Evolutionary conservation across 179 eudicot genomes (phyloP).

Genomic region (Silene noctiflora): DNA sequence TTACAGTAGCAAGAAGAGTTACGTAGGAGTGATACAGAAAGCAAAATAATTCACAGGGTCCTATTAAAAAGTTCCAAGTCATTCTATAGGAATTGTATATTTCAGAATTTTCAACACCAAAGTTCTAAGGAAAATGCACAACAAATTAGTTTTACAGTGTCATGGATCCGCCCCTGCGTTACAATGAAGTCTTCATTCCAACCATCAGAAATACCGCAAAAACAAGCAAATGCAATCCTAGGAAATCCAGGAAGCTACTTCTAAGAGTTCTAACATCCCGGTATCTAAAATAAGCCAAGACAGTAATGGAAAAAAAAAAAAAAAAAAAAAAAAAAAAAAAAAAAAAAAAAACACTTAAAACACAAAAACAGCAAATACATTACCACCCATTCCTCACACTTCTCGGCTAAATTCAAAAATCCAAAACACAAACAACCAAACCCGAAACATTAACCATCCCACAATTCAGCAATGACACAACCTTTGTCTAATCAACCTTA

Average conservation of each 20-base stretch:
- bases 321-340: too few species aligned
- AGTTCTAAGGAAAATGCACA: not conserved
- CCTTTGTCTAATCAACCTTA: not conserved
- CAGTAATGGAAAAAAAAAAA: not conserved
- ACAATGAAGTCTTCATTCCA: not conserved
- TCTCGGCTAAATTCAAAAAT: not conserved
- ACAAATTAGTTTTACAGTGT: not conserved
- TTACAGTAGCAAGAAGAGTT: too few species aligned
- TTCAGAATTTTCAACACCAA: not conserved
- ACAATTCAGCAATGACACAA: not conserved
- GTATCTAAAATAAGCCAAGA: not conserved
- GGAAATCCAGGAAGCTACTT: not conserved
- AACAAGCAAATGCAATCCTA: not conserved
- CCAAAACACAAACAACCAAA: not conserved
- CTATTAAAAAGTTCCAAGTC: too few species aligned
- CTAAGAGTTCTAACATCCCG: not conserved
- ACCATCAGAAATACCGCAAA: not conserved
- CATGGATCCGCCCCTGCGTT: not conserved
- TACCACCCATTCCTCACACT: not conserved
- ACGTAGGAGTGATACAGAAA: too few species aligned
- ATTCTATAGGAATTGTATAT: too few species aligned
- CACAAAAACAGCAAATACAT: not conserved
- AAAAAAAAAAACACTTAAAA: not conserved
- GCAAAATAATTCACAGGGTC: too few species aligned
- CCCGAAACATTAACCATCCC: not conserved